Percentiles rank a stretch among this genome's conserved stretches.
Evolutionary conservation across 2,329 filamentous ascomycete species (phyloP).

Genomic region (Talaromyces pinophilus): DNA sequence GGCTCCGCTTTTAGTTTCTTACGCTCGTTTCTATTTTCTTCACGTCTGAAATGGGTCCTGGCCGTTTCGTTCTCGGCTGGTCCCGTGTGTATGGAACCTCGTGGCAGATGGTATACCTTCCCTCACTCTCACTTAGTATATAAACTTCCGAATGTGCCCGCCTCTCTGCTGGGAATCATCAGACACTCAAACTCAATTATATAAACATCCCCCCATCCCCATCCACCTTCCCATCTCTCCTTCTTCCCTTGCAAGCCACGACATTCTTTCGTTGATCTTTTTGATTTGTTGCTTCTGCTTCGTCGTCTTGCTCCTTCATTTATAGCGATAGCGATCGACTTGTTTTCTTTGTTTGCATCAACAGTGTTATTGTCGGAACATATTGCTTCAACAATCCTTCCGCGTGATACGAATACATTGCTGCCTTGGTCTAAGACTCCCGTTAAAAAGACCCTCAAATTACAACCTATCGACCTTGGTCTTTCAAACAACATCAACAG

Average conservation of each 20-base stretch:
- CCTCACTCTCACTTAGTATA: slow-evolving; percentile 13
- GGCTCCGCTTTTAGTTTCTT: slow-evolving; percentile 1
- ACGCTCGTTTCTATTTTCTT: slow-evolving; percentile 14
- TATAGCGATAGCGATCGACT: slow-evolving; percentile 6
- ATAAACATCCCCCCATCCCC: slow-evolving; percentile 1
- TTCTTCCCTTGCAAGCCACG: slow-evolving; percentile 13
- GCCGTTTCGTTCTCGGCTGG: slow-evolving; percentile 21
- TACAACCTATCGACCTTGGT: not conserved
- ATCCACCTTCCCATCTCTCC: slow-evolving; percentile 3
- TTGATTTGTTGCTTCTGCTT: slow-evolving; percentile 13
- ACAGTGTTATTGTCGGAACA: slow-evolving; percentile 6
- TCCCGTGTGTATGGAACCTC: slow-evolving; percentile 22
- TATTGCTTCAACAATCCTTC: not conserved
- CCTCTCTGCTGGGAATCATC: slow-evolving; percentile 3
- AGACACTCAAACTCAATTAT: slow-evolving; percentile 7
- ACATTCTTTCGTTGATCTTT: slow-evolving; percentile 17
- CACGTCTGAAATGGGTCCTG: slow-evolving; percentile 11
- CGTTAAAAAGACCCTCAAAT: too few relatives aligned
- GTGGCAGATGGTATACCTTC: slow-evolving; percentile 15
- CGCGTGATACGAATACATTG: slow-evolving; percentile 13
- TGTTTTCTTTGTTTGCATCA: slow-evolving; percentile 6
- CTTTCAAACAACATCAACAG: not conserved
- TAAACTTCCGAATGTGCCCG: slow-evolving; percentile 19
- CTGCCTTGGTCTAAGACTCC: slow-evolving; percentile 5
- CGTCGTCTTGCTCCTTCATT: slow-evolving; percentile 8